Percentiles rank a stretch among this genome's conserved stretches.
Conservation (phyloP, 2,329 filamentous ascomycete genomes). For the Pseudogymnoascus sp. region DNA sequence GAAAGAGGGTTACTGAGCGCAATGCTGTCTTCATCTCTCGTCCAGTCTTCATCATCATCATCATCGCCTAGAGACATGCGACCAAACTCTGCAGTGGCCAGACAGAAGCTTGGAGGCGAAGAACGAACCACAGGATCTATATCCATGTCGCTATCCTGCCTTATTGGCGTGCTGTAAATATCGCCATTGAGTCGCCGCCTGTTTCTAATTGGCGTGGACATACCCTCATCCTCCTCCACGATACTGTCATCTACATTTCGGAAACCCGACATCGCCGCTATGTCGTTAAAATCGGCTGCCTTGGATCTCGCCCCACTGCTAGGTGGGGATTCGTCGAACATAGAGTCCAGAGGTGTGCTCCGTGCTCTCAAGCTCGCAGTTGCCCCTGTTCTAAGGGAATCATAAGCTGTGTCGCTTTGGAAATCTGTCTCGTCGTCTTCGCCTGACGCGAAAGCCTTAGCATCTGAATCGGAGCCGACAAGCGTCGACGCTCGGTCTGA, state of each 20-base stretch:
- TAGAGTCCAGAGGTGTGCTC: constrained; percentile 67
- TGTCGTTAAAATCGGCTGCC: constrained; percentile 26
- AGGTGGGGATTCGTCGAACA: constrained; percentile 73
- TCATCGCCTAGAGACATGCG: constrained; percentile 54
- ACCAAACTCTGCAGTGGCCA: constrained; percentile 35
- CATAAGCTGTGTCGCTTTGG: constrained; percentile 69
- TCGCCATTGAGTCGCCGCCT: constrained; percentile 6
- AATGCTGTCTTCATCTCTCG: constrained; percentile 46
- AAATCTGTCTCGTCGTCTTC: constrained; percentile 75
- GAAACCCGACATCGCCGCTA: constrained; percentile 35
- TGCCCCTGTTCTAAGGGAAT: constrained; percentile 65
- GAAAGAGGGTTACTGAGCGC: constrained; percentile 50
- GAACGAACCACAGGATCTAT: constrained; percentile 19
- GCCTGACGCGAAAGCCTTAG: constrained; percentile 55
- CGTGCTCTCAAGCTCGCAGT: constrained; percentile 60
- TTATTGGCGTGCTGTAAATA: constrained; percentile 15
- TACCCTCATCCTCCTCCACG: constrained; percentile 55
- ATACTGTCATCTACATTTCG: constrained; percentile 51
- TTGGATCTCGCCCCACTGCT: constrained; percentile 42
- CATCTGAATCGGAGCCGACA: constrained; percentile 63
- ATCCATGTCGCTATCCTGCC: constrained; percentile 15
- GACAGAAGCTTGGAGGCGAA: constrained; percentile 26
- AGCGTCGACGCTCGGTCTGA: constrained; percentile 49
- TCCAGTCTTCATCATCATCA: constrained; percentile 59
- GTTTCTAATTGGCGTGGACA: constrained; percentile 40